phyloP scores from a whole-genome alignment of 345 rosid genomes.

The Physaria fendleri region DNA sequence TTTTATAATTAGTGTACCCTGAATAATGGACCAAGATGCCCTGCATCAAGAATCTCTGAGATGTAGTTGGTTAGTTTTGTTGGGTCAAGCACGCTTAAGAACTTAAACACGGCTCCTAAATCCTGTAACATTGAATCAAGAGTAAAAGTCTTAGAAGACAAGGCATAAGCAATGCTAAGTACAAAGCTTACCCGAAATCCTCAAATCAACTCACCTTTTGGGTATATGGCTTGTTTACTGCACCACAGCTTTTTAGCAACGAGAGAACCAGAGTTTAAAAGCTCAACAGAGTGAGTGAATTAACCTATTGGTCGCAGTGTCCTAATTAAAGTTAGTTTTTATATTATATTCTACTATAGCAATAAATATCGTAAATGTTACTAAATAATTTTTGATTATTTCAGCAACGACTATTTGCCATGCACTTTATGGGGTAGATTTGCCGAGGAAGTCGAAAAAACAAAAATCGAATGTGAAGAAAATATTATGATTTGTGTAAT shows the following conservation, averaged over 20 bases:
- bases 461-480: too few relatives aligned
- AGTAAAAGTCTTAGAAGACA: constrained; percentile 4
- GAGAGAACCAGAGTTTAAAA: constrained; percentile 53
- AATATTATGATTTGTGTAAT: too few relatives aligned
- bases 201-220: constrained; percentile 50
- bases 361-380: too few relatives aligned
- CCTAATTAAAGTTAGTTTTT: too few relatives aligned
- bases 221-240: constrained; percentile 61
- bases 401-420: too few relatives aligned
- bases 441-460: too few relatives aligned
- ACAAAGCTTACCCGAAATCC: constrained; percentile 1
- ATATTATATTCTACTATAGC: too few relatives aligned
- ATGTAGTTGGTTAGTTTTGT: constrained; percentile 49
- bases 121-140: constrained; percentile 44
- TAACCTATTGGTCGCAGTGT: constrained; percentile 26
- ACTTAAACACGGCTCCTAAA: constrained; percentile 70
- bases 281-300: constrained; percentile 47
- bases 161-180: not conserved
- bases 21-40: constrained; percentile 77
- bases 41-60: constrained; percentile 82
- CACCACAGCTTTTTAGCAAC: constrained; percentile 64
- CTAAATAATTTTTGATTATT: too few relatives aligned
- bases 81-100: constrained; percentile 62
- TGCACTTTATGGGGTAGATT: too few relatives aligned
- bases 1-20: constrained; percentile 63